Evolutionary conservation across 805 yeast species (phyloP).

Genomic region (Cyberlindnera nakhonratchasimensis): DNA sequence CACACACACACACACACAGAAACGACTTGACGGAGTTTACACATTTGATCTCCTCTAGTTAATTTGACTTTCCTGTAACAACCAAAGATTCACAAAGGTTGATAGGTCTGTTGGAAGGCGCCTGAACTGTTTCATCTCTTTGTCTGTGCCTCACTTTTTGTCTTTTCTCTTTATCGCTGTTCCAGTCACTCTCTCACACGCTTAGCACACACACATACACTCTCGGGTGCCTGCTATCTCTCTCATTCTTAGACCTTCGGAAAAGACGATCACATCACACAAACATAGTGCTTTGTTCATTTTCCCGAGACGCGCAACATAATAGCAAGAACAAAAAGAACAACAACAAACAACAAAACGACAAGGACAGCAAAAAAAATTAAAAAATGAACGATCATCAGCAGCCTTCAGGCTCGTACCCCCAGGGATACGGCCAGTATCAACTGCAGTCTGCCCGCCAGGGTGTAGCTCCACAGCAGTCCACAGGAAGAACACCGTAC

Average conservation of each 20-base stretch:
- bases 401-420: slow-evolving; percentile 7
- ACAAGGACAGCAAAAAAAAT: background rate
- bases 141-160: too few species aligned
- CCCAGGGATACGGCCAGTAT: slow-evolving; percentile 13
- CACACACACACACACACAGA: background rate
- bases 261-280: background rate
- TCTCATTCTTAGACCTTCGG: too few species aligned
- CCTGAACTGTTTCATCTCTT: too few species aligned
- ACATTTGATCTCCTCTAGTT: too few species aligned
- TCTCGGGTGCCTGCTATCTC: too few species aligned
- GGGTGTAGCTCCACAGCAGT: slow-evolving; percentile 2
- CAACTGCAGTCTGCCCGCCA: slow-evolving; percentile 19
- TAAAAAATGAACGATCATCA: slow-evolving; percentile 8
- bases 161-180: too few species aligned
- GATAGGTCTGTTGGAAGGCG: too few species aligned
- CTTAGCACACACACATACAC: background rate
- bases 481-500: slow-evolving; percentile 6
- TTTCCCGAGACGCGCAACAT: background rate
- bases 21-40: background rate
- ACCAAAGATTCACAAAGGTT: too few species aligned
- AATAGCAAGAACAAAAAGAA: background rate
- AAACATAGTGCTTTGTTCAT: too few species aligned
- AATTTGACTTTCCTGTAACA: too few species aligned
- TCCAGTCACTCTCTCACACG: background rate
- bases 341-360: background rate